Base-by-base conservation (phyloP, 139 green algal species). In the Chlorella sp. region DNA sequence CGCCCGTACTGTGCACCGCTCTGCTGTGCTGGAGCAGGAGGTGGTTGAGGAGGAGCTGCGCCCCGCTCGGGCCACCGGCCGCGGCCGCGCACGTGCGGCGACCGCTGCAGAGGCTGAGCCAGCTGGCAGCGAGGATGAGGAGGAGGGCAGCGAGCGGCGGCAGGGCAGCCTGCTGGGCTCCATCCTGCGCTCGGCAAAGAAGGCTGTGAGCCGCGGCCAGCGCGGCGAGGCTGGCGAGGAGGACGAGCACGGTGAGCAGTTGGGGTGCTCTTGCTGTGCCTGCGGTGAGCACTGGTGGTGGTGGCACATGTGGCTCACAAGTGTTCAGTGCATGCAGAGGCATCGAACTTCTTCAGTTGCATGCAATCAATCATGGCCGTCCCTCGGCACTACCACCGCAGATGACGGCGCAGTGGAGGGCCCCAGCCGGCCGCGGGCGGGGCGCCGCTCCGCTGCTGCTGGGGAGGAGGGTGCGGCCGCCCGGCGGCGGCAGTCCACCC, bases 111-210 rank as follows among this genome's bases (percentile, higher is more conserved):
- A 81, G 74, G 41, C 26, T 18, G n/a, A 76, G 79, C 20, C 26
- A 0, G 65, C 30, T 28, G 51, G 9, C 41, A 72, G 34, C 30
- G 44, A 78, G 26, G 57, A 65, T 1, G 57, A 41, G 15, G 41
- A 62, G 23, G 64, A 63, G 32, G 70, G 51, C 32, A 69, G 69
- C 51, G 23, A 64, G 32, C 25, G 67, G 56, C 38, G 51, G 80
- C 51, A 57, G 39, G 69, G 81, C 69, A 86, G 81, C 81, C 34
- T 86, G 36, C 81, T 86, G 81, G 69, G 68, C 81, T 81, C 70
- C 70, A 74, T 86, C 28, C 69, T 86, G 69, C 62, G 81, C 69
- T 41, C 34, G 26, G 56, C 47, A 3, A 41, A 64, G 11, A 83
- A 83, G 62, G 63, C 36, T 16, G 20, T 74, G 17, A 34, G 36